Conservation (phyloP, 345 rosid species). For the Viola odorata region DNA sequence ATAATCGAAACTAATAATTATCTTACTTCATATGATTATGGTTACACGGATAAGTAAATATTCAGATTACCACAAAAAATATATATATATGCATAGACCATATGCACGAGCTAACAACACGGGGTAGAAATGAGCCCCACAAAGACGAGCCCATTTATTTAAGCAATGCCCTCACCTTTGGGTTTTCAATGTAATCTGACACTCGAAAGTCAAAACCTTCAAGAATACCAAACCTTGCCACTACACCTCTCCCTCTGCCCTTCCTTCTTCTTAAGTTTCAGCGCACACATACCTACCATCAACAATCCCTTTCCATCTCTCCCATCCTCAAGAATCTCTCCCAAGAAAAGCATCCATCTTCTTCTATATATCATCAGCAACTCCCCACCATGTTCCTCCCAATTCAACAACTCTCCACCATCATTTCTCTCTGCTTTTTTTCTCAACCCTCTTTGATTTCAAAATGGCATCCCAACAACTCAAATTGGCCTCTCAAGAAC, state of each 20-base stretch:
- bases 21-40: too few relatives aligned
- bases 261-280: neutral
- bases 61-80: too few relatives aligned
- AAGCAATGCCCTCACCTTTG: neutral
- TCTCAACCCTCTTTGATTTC: neutral
- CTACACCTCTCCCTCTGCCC: conserved; percentile 14
- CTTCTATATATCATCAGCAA: conserved; percentile 27
- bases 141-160: too few relatives aligned
- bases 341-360: conserved; percentile 41
- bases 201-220: conserved; percentile 14
- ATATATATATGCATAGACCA: too few relatives aligned
- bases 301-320: conserved; percentile 59
- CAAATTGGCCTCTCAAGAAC: conserved; percentile 17
- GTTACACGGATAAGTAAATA: too few relatives aligned
- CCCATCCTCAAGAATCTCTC: conserved; percentile 30
- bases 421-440: neutral
- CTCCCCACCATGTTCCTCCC: too few relatives aligned
- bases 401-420: conserved; percentile 6
- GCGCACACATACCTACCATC: conserved; percentile 2
- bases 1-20: too few relatives aligned
- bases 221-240: conserved; percentile 64
- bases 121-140: too few relatives aligned
- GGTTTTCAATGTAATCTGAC: neutral
- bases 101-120: too few relatives aligned
- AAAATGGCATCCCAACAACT: neutral